phyloP scores from a whole-genome alignment of 345 rosid species.

The Gossypium arboreum region DNA sequence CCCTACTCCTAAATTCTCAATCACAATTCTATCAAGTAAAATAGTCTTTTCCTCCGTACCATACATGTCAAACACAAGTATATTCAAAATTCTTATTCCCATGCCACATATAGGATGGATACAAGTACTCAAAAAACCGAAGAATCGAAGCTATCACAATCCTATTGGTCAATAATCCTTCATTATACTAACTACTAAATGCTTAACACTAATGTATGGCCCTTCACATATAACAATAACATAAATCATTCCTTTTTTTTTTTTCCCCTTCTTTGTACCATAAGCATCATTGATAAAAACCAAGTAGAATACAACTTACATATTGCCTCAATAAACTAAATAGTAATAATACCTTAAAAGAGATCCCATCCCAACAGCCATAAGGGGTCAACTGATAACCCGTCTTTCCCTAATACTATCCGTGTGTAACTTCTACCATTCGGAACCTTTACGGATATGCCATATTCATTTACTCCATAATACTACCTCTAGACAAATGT shows the following conservation, averaged over 20 bases:
- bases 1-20: neutral
- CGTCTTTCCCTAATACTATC: neutral
- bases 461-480: neutral
- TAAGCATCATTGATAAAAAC: neutral
- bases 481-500: neutral
- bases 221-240: neutral
- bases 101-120: too few species aligned
- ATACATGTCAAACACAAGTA: neutral
- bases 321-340: neutral
- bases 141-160: too few species aligned
- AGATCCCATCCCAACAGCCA: neutral
- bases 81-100: too few species aligned
- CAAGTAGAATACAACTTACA: neutral
- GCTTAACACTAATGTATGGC: neutral
- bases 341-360: neutral
- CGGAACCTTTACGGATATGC: neutral
- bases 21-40: neutral
- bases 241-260: neutral
- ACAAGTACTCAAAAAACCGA: too few species aligned
- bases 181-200: neutral
- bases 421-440: neutral
- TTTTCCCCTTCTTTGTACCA: neutral
- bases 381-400: neutral
- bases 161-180: neutral
- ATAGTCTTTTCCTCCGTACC: neutral